phyloP scores from a whole-genome alignment of 2,329 filamentous ascomycete species.

The Diaporthe humulicola region DNA sequence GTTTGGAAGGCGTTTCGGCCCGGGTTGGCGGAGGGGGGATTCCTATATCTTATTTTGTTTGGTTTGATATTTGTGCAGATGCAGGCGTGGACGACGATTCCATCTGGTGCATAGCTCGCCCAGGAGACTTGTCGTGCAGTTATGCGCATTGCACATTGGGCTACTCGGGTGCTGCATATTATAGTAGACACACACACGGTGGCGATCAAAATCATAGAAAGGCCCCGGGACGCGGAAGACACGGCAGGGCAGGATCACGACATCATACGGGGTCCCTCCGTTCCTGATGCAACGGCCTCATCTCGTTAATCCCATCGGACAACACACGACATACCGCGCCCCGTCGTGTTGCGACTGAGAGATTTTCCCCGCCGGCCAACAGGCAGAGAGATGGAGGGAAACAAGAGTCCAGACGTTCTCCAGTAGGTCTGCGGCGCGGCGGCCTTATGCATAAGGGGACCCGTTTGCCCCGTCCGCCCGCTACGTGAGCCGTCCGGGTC shows the following conservation, averaged over 20 bases:
- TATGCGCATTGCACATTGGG: not conserved
- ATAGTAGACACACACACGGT: not conserved
- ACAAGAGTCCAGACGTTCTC: not conserved
- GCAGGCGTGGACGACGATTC: not conserved
- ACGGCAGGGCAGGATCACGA: slow-evolving; percentile 26
- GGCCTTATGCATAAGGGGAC: slow-evolving; percentile 1
- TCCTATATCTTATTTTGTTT: not conserved
- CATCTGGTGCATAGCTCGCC: not conserved
- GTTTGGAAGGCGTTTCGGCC: slow-evolving; percentile 36
- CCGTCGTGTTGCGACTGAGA: slow-evolving; percentile 17
- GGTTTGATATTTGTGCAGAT: not conserved
- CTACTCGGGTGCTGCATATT: not conserved
- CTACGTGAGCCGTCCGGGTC: not conserved
- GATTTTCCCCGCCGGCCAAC: slow-evolving; percentile 14
- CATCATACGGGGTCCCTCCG: slow-evolving; percentile 3
- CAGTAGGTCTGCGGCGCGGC: slow-evolving; percentile 1
- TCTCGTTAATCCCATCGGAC: slow-evolving; percentile 25
- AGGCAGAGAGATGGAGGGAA: not conserved
- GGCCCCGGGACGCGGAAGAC: slow-evolving; percentile 26
- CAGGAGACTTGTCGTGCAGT: not conserved
- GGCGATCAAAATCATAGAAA: not conserved
- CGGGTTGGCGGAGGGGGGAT: slow-evolving; percentile 27
- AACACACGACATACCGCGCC: slow-evolving; percentile 12
- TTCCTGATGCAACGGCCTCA: slow-evolving; percentile 28
- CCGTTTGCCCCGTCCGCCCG: not conserved